Conservation (phyloP, 2,329 filamentous ascomycete species). For the Geoglossum cookeanum region DNA sequence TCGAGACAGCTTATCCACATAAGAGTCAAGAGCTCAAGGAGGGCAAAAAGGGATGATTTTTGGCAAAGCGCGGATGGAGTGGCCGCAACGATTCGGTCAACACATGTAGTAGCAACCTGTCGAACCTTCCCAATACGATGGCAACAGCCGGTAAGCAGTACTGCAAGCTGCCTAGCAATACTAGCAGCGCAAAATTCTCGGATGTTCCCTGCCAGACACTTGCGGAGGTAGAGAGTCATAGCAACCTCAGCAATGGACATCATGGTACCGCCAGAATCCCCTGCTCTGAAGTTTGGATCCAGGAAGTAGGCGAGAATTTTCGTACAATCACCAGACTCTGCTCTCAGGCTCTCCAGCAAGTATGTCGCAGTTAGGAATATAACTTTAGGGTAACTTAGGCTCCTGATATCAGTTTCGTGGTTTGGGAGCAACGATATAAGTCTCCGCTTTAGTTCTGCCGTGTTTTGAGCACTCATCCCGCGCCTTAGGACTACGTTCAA, state of each 20-base stretch:
- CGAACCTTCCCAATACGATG: slow-evolving; percentile 87
- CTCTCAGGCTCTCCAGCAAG: slow-evolving; percentile 73
- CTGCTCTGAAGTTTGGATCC: slow-evolving; percentile 58
- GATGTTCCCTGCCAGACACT: slow-evolving; percentile 50
- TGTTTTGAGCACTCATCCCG: slow-evolving; percentile 62
- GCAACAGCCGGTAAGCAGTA: slow-evolving; percentile 75
- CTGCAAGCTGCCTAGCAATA: slow-evolving; percentile 70
- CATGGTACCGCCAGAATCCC: slow-evolving; percentile 44
- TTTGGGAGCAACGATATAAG: slow-evolving; percentile 56
- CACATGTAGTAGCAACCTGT: slow-evolving; percentile 63
- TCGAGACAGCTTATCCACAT: slow-evolving; percentile 95
- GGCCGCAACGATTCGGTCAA: slow-evolving; percentile 66
- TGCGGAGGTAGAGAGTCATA: slow-evolving; percentile 60
- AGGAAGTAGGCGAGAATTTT: slow-evolving; percentile 81
- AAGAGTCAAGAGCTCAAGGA: slow-evolving; percentile 77
- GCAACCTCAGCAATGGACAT: slow-evolving; percentile 45
- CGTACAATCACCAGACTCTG: slow-evolving; percentile 73
- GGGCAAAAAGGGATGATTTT: slow-evolving; percentile 72
- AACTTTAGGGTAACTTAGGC: slow-evolving; percentile 71
- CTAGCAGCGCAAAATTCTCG: slow-evolving; percentile 78
- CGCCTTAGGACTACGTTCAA: slow-evolving; percentile 83
- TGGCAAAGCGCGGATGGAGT: slow-evolving; percentile 84
- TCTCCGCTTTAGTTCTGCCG: slow-evolving; percentile 60
- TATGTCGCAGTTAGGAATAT: slow-evolving; percentile 86
- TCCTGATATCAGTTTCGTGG: slow-evolving; percentile 59